Evolutionary conservation across 2,329 filamentous ascomycete species (phyloP), one percentile per base, ranked within the genome.

Genomic region (Cephalotrichum gorgonifer): DNA sequence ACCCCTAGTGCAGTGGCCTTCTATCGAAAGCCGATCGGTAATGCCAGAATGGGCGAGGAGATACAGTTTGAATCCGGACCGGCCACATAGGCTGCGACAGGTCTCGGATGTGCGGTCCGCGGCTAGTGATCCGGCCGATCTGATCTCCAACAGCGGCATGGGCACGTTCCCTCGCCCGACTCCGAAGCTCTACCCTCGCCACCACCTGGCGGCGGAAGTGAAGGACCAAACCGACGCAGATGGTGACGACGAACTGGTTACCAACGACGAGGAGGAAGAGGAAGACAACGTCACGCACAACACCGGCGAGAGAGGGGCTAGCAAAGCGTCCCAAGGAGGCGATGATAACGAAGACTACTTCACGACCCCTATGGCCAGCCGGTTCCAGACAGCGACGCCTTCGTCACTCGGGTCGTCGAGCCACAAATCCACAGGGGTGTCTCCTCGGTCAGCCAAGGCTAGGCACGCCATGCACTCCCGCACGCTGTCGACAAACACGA

Each of bases 211-310:
- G 2, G 4, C 46, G 6, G 46, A 48, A 48, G 31, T 43, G 17
- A 5, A 75, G 54, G 74, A 78, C 42, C 81, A 89, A 51, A 89
- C 86, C 0, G 88, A 93, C 58, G 87, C 83, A 6, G 88, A 95
- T 60, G 88, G 88, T 1, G 90, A 96, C 58, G 90, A 95, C 57
- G 90, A 96, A 63, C 71, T 90, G n/a, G 76, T 86, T 12, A 90
- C 86, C 3, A 86, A 89, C 50, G 86, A 88, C 50, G 85, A 90
- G 50, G 80, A 82, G 28, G 76, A 83, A 39, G 77, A 79, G 49
- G 74, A 80, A 45, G 70, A 73, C 15, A 65, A 60, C 59, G 61
- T 67, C 57, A 53, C 48, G 14, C 69, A 69, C 55, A 68, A 75
- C 55, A 62, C 60, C n/a, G 61, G 58, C 17, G 60, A 67, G 50